Evolutionary conservation across 371 early-diverging fungal genomes (phyloP).

Genomic region (Capniomyces stellatus): DNA sequence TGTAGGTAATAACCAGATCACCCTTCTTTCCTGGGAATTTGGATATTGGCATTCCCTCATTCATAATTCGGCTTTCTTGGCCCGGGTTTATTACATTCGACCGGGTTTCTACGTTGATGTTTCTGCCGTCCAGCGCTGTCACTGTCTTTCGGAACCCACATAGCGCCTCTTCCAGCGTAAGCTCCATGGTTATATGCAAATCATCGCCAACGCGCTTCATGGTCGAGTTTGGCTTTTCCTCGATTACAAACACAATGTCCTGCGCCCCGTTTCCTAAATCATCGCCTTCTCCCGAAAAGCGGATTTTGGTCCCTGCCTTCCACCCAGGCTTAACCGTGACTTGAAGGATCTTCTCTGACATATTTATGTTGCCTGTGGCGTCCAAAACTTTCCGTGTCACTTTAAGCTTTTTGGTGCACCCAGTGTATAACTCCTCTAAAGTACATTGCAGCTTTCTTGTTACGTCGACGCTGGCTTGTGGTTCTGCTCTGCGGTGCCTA

Average conservation of each 20-base stretch:
- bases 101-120: conserved; percentile 41
- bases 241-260: conserved; percentile 86
- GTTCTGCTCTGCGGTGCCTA: neutral
- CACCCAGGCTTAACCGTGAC: conserved; percentile 90
- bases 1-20: conserved; percentile 57
- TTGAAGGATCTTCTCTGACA: conserved; percentile 65
- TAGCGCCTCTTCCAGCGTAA: conserved; percentile 66
- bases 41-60: conserved; percentile 88
- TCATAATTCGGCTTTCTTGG: conserved; percentile 44
- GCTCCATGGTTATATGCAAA: conserved; percentile 38
- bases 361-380: conserved; percentile 27
- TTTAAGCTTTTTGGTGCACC: conserved; percentile 79
- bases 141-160: conserved; percentile 56
- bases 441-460: conserved; percentile 51
- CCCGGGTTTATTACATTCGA: conserved; percentile 47
- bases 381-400: conserved; percentile 55
- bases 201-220: conserved; percentile 87
- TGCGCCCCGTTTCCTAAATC: conserved; percentile 67
- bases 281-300: conserved; percentile 86
- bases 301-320: conserved; percentile 96
- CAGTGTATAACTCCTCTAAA: conserved; percentile 88
- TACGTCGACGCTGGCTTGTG: conserved; percentile 22
- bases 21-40: conserved; percentile 70
- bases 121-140: conserved; percentile 59
- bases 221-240: conserved; percentile 76